Evolutionary conservation across 768 basidiomycete species (phyloP).

Genomic region (Suillus luteus): DNA sequence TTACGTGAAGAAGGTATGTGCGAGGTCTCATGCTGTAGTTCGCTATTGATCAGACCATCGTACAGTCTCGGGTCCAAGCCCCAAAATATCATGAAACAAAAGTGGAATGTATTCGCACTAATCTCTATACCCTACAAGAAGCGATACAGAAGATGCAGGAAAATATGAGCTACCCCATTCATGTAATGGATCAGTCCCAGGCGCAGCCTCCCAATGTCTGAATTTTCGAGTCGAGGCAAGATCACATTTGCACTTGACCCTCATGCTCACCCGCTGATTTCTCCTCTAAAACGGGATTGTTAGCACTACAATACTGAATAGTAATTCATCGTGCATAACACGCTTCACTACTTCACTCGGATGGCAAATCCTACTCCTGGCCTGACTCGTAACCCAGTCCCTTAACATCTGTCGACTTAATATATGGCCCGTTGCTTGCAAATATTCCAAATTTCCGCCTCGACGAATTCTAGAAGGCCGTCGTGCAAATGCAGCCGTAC

Average conservation of each 20-base stretch:
- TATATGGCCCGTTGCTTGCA: not conserved
- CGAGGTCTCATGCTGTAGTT: conserved; percentile 6
- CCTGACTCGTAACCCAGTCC: not conserved
- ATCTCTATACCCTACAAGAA: conserved; percentile 84
- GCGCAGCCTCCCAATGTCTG: not conserved
- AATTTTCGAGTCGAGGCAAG: conserved; percentile 2
- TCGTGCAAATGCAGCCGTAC: not conserved
- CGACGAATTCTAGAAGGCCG: not conserved
- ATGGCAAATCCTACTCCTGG: not conserved
- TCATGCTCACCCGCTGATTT: not conserved
- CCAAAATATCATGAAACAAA: conserved; percentile 79
- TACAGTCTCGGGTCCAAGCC: conserved; percentile 82
- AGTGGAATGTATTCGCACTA: conserved; percentile 77
- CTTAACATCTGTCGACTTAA: too few species aligned
- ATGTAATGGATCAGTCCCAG: conserved; percentile 51
- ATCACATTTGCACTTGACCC: not conserved
- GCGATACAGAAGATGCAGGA: conserved; percentile 92
- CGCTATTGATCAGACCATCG: not conserved
- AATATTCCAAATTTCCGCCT: not conserved
- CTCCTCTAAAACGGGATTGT: not conserved
- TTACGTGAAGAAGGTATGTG: conserved; percentile 86
- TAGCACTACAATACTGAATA: not conserved
- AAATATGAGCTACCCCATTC: conserved; percentile 74
- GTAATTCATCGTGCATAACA: not conserved
- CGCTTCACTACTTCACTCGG: not conserved